Conservation (phyloP, 192 early-diverging fungal species). For the Rhizoclosmatium globosum region DNA sequence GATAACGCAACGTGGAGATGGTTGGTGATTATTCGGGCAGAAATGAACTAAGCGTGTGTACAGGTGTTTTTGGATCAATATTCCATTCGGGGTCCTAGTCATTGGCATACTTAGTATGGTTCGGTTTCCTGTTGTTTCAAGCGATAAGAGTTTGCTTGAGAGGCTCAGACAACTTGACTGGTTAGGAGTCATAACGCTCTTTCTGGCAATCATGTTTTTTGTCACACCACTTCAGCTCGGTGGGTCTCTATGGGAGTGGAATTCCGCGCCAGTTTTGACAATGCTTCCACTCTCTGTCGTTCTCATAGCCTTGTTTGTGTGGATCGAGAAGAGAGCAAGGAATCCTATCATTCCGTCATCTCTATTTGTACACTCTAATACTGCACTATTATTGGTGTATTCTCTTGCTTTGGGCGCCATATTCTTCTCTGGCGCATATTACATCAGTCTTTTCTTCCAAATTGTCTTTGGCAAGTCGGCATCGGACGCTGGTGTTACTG, state of each 20-base stretch:
- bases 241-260: conserved; percentile 69
- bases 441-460: conserved; percentile 78
- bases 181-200: conserved; percentile 55
- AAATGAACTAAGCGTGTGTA: too few relatives aligned
- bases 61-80: conserved; percentile 75
- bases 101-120: background rate
- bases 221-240: conserved; percentile 74
- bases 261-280: conserved; percentile 60
- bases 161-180: conserved; percentile 61
- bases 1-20: conserved; percentile 40
- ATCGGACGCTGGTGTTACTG: conserved; percentile 74
- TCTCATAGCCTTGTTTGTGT: conserved; percentile 6
- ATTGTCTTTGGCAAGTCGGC: conserved; percentile 78
- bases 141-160: too few relatives aligned
- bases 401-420: conserved; percentile 48
- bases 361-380: conserved; percentile 22
- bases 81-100: conserved; percentile 76
- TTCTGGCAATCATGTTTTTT: conserved; percentile 57
- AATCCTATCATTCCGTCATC: conserved; percentile 41
- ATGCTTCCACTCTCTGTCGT: conserved; percentile 60
- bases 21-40: too few relatives aligned
- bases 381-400: background rate
- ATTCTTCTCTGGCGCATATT: conserved; percentile 67
- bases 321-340: conserved; percentile 33
- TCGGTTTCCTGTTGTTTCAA: too few relatives aligned